Base-by-base conservation (phyloP, 768 basidiomycete genomes). In the Boletellus ananas region DNA sequence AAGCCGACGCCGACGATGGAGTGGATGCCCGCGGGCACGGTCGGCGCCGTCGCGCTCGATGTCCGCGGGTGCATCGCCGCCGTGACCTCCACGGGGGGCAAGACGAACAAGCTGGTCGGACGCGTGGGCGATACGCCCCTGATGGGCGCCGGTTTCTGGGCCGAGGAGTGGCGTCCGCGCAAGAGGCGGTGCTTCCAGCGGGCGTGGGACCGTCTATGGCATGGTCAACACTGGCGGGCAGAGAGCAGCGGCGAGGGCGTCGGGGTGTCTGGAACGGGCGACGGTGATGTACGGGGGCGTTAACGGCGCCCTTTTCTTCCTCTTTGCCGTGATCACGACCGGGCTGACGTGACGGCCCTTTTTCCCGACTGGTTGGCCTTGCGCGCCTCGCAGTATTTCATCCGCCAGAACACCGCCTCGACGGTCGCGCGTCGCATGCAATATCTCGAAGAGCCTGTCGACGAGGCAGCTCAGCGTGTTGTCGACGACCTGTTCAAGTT, bases 1-100 rank as follows among this genome's bases (percentile, higher is more conserved):
- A 59, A 58, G 7, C 53, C 71, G 29, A 29, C 29, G 10, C 29
- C 29, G 29, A 7, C 10, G 13, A 68, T 87, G 8, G 84, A 87
- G 63, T 66, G 76, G 55, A 70, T 81, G 53, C 86, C 90, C 4
- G 84, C 69, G 14, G 90, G 90, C 11, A 93, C 90, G 0, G 89
- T 93, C 10, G 90, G 90, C 17, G 90, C 90, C 1, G 88, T 93
- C 8, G 89, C 87, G 5, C 71, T 92, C 29, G 90, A 92, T 61
- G 57, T 75, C 6, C 72, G 80, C 20, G 90, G 90, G 0, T 90
- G 88, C 59, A 82, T 92, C 50, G 79, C 83, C 1, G 69, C 75
- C 3, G 70, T 84, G 16, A 92, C 90, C 1, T 90, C 89, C 1
- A 93, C 90, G 0, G 90, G 90, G 33, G 90, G 90, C 1, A 73